A percentile compares a stretch with the other conserved stretches of the same genome.
phyloP scores from a whole-genome alignment of 1,284 basidiomycete species.

The Peniophora sp. region DNA sequence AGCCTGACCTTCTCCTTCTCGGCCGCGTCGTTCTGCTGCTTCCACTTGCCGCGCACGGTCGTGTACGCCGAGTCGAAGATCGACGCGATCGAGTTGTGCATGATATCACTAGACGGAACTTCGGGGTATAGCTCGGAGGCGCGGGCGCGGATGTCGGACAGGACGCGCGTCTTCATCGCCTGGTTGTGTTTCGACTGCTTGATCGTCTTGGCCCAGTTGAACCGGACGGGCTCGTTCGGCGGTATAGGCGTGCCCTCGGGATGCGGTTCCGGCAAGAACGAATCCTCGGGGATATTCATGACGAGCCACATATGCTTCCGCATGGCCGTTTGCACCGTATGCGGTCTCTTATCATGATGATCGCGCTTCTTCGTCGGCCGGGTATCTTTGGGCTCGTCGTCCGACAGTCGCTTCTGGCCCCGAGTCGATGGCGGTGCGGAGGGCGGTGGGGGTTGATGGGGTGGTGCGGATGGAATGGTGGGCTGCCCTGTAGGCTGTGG shows the following conservation, averaged over 20 bases:
- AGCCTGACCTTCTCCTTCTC: slow-evolving; percentile 34
- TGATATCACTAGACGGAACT: slow-evolving; percentile 58
- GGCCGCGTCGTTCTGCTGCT: slow-evolving; percentile 41
- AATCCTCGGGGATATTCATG: slow-evolving; percentile 50
- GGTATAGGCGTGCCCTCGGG: slow-evolving; percentile 39
- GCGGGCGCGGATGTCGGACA: slow-evolving; percentile 46
- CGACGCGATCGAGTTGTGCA: slow-evolving; percentile 47
- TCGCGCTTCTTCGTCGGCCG: slow-evolving; percentile 39
- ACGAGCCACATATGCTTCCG: slow-evolving; percentile 49
- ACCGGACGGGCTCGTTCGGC: slow-evolving; percentile 48
- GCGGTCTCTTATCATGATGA: slow-evolving; percentile 52
- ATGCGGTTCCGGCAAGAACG: slow-evolving; percentile 52
- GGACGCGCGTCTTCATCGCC: slow-evolving; percentile 56
- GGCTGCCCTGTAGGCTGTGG: too few relatives aligned
- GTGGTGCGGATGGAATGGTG: too few relatives aligned
- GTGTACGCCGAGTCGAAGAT: slow-evolving; percentile 65
- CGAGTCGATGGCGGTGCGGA: too few relatives aligned
- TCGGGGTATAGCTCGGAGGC: slow-evolving; percentile 49
- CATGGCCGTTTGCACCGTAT: slow-evolving; percentile 60
- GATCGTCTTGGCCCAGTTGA: slow-evolving; percentile 68
- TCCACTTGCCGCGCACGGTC: slow-evolving; percentile 60
- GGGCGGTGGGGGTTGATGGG: too few relatives aligned
- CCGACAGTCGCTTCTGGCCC: too few relatives aligned
- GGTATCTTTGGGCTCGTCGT: slow-evolving; percentile 3
- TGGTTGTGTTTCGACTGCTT: slow-evolving; percentile 65